A percentile compares a stretch with the other conserved stretches of the same genome.
These are phyloP conservation scores for Colletotrichum tropicicola DNA, from an alignment of 2,329 filamentous ascomycete genomes.

Conservation along the genomic window DNA sequence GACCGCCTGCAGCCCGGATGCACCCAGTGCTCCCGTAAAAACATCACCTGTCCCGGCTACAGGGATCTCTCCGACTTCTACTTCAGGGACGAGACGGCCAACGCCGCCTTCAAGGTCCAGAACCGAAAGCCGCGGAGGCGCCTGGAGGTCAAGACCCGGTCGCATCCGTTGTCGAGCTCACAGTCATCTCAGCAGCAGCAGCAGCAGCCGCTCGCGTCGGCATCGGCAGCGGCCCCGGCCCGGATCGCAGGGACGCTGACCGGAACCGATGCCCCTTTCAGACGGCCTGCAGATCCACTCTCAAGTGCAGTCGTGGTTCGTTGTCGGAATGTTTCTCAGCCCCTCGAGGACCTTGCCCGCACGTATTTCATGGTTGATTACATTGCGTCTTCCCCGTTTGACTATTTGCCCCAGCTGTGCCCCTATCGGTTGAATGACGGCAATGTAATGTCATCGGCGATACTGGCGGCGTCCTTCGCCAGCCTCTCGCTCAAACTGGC, in stretches of 20 bases:
- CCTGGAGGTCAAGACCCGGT: background rate
- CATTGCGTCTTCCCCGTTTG: constrained; percentile 36
- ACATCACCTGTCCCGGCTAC: constrained; percentile 36
- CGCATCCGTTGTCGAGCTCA: background rate
- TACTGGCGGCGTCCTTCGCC: constrained; percentile 36
- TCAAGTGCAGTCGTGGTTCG: constrained; percentile 4
- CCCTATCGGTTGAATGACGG: background rate
- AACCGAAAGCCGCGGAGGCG: constrained; percentile 16
- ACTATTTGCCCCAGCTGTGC: constrained; percentile 35
- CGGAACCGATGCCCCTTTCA: background rate
- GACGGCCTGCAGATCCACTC: background rate
- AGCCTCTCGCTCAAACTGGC: constrained; percentile 32
- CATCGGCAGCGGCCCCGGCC: background rate
- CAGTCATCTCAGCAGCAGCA: background rate
- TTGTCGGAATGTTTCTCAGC: constrained; percentile 12
- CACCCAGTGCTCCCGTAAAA: constrained; percentile 39
- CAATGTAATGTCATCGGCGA: constrained; percentile 34
- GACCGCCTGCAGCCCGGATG: constrained; percentile 36
- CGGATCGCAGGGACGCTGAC: background rate
- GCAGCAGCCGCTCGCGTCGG: background rate
- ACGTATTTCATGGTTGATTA: constrained; percentile 37
- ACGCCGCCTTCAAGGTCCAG: constrained; percentile 32
- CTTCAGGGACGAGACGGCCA: constrained; percentile 37
- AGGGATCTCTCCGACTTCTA: constrained; percentile 35
- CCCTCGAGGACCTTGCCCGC: constrained; percentile 27